Evolutionary conservation across 495 filamentous ascomycete genomes (phyloP).

Genomic region (Neurospora sp.): DNA sequence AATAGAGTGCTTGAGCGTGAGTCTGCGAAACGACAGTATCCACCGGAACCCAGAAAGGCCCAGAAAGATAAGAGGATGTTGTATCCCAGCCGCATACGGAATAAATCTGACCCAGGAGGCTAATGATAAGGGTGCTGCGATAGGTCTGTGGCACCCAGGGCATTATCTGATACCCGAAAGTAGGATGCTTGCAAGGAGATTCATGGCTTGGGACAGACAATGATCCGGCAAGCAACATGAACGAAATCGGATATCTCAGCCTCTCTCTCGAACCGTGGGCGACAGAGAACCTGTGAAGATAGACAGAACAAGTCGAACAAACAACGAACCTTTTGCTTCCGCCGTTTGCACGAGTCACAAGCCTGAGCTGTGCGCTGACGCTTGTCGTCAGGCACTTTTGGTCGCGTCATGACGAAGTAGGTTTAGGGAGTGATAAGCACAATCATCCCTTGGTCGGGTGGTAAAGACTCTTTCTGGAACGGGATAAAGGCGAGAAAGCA

Average conservation of each 20-base stretch:
- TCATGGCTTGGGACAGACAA: background rate
- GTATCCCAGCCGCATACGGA: background rate
- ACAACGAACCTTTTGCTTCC: constrained; percentile 61
- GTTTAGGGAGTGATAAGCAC: constrained; percentile 7
- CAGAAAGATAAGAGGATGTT: background rate
- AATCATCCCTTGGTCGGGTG: constrained; percentile 25
- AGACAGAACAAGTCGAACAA: constrained; percentile 4
- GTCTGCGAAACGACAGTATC: background rate
- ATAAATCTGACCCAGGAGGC: background rate
- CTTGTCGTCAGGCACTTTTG: constrained; percentile 54
- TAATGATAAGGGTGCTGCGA: background rate
- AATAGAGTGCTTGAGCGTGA: background rate
- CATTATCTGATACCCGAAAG: background rate
- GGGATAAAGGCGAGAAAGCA: background rate
- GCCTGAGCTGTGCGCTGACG: constrained; percentile 55
- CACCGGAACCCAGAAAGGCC: background rate
- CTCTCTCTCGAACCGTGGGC: background rate
- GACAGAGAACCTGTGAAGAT: constrained; percentile 4
- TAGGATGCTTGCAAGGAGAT: background rate
- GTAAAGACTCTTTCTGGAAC: constrained; percentile 5
- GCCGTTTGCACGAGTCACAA: constrained; percentile 68
- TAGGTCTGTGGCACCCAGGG: background rate
- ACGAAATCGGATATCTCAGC: background rate
- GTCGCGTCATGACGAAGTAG: constrained; percentile 45
- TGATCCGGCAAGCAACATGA: background rate